Base-by-base conservation (phyloP, 139 green algal species). In the Picocystis salinarum region DNA sequence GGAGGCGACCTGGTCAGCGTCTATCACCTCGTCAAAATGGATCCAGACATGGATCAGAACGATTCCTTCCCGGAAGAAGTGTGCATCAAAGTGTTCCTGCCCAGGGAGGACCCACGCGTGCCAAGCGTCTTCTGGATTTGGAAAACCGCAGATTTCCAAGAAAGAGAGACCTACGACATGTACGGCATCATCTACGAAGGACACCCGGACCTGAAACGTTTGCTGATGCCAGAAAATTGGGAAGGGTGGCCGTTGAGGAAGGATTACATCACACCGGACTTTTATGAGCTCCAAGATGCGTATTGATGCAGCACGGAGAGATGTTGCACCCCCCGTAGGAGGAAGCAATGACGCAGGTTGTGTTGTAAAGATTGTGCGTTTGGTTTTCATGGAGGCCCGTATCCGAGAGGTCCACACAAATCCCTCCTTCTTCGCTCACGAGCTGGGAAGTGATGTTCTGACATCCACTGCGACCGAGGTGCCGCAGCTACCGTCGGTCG, bases 141-240 rank as follows among this genome's bases (percentile, higher is more conserved):
- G 48, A 56, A 56, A 56, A 56, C 20, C 36, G 39, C 48, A 5
- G 42, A 56, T 37, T 55, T 56, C 13, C 48, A 56, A 56, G 48
- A 56, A 56, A 59, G 48, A 46, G 48, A 56, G 45, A 50, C 48
- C 36, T 56, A 56, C 19, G 48, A 56, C 45, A 56, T 56, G 39
- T 56, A 50, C 44, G 48, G 48, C 22, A 56, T 56, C 33, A 41
- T 56, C 20, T 56, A 56, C 31, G 48, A 56, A 10, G 45, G 48
- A 41, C 48, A 56, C 27, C 48, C 48, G 23, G 29, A 55, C 45
- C 27, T 56, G 22, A 56, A 56, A 56, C 18, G 48, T 30, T 55
- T 56, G 23, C 37, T 56, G 4, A 56, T 56, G 48, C 48, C 41
- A 41, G 41, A 56, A 5, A 55, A 2, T 56, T 56, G 40, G 41